Percentiles rank a stretch among this genome's conserved stretches.
Evolutionary conservation across 805 yeast species (phyloP).

Genomic region (Metschnikowia similis): DNA sequence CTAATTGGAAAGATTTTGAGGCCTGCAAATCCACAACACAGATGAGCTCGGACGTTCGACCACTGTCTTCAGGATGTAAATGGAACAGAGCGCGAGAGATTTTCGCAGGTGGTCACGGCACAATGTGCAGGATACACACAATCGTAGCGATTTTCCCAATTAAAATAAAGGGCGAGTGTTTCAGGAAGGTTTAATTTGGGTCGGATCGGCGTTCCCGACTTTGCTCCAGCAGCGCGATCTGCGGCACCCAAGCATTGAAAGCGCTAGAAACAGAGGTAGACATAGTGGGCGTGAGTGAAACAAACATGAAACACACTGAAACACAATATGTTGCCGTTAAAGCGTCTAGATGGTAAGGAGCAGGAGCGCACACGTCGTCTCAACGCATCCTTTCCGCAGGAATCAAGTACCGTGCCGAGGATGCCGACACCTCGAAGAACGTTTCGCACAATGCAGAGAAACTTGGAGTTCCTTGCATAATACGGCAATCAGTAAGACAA

Average conservation of each 20-base stretch:
- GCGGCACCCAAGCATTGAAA: background rate
- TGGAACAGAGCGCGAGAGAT: slow-evolving; percentile 1
- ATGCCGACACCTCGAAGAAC: background rate
- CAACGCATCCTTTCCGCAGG: background rate
- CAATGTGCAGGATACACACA: background rate
- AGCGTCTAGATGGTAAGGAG: background rate
- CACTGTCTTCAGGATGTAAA: background rate
- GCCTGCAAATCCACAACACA: background rate
- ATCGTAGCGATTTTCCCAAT: background rate
- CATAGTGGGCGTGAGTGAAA: background rate
- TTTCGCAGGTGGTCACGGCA: background rate
- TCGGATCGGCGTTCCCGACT: background rate
- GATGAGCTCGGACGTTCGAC: background rate
- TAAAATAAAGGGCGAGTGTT: background rate
- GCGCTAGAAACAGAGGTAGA: background rate
- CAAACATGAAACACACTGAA: background rate
- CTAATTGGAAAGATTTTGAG: background rate
- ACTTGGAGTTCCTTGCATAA: background rate
- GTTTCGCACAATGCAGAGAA: background rate
- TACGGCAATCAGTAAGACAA: background rate
- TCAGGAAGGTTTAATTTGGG: background rate
- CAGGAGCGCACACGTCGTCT: background rate
- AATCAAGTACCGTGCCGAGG: background rate
- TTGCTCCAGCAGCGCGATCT: background rate
- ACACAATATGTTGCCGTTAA: background rate